A percentile compares a stretch with the other conserved stretches of the same genome.
Conservation (phyloP, 306 rosid genomes). For the Boehmeria nivea region DNA sequence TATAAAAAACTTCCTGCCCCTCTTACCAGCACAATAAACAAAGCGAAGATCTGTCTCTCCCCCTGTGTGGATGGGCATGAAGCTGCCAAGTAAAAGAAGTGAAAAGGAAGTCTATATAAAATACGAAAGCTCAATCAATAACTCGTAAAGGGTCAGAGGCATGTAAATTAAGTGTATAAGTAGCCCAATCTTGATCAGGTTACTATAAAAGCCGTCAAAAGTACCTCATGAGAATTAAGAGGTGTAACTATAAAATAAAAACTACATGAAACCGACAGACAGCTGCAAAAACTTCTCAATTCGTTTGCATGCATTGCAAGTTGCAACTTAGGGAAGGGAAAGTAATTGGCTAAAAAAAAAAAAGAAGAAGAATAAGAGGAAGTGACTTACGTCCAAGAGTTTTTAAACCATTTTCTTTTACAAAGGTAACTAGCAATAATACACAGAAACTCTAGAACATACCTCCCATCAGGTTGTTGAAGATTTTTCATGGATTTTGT, state of each 20-base stretch:
- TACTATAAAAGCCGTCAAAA: background rate
- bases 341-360: no score
- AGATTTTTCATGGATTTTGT: conserved; percentile 73
- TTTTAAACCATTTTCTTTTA: no score
- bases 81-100: conserved; percentile 38
- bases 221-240: conserved; percentile 1
- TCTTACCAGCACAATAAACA: conserved; percentile 85
- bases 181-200: no score
- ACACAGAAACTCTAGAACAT: conserved; percentile 15
- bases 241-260: no score
- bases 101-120: no score
- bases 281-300: no score
- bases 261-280: no score
- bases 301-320: no score
- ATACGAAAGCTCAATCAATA: conserved; percentile 8
- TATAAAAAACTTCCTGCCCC: background rate
- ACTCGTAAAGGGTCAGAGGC: background rate
- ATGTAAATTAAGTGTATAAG: background rate
- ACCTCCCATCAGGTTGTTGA: conserved; percentile 99
- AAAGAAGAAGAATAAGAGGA: no score
- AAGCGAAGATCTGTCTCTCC: conserved; percentile 93
- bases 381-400: no score
- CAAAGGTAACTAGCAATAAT: background rate
- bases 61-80: conserved; percentile 73
- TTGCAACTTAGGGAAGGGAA: no score